Evolutionary conservation across 2,329 filamentous ascomycete species (phyloP), one percentile per base, ranked within the genome.

Genomic region (Cordyceps sp.): DNA sequence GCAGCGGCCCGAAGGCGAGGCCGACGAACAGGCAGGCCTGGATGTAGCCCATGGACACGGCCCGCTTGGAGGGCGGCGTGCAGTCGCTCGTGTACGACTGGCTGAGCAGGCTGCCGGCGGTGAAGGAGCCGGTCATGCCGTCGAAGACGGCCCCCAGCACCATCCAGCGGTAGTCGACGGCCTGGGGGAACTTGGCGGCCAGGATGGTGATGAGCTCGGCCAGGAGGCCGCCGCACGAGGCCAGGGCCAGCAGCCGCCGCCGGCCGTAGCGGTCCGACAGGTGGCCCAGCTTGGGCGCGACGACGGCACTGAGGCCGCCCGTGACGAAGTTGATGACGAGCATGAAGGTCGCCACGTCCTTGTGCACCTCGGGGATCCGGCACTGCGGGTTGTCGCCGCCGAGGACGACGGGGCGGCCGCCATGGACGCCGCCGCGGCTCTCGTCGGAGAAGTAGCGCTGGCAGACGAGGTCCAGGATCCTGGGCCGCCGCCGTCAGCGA

Each of bases 11-110:
- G 21, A 88, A 55, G 0, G 90, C 88, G 29, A 96, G 72, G n/a
- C 90, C 90, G 2, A 70, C 67, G 52, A 93, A 96, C 8, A 98
- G 62, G 42, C 78, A 85, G 10, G 83, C 85, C 45, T 96, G 83
- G 44, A 96, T 78, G 49, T 86, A 88, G 6, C 84, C 86, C 51
- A 96, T 90, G 5, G 76, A 73, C 7, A 93, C 79, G 37, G 78
- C 81, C 15, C 90, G 74, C 45, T 72, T 73, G 20, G 80, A 78
- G 0, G 85, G 81, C 4, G 79, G 63, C 1, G 85, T 88, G 53
- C 84, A 93, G 53, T 98, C 90, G 26, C 83, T 77, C 10, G 81
- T 78, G 53, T 96, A 98, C 0, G 88, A 84, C 50, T 92, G 78
- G 16, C 73, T 76, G 36, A 93, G 59, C 15, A 78, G 60, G 29